Percentiles rank a stretch among this genome's conserved stretches.
Conservation (phyloP, 768 basidiomycete species). For the Leucocoprinus leucothites region DNA sequence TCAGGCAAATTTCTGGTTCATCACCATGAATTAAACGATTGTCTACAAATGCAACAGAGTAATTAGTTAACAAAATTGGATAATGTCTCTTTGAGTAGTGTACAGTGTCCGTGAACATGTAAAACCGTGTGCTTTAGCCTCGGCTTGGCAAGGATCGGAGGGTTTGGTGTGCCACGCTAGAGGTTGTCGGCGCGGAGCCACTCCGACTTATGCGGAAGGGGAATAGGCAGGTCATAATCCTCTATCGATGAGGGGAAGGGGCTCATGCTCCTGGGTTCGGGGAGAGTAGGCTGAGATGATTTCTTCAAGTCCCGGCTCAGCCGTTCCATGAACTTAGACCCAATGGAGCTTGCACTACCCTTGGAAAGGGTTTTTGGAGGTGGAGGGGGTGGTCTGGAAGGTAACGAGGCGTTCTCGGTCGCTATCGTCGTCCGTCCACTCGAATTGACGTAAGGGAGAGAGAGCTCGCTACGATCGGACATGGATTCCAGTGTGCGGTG, state of each 20-base stretch:
- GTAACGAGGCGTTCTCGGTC: slow-evolving; percentile 18
- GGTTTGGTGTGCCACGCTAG: background rate
- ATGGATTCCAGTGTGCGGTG: background rate
- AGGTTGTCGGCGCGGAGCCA: slow-evolving; percentile 47
- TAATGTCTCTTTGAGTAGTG: background rate
- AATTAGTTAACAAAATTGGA: background rate
- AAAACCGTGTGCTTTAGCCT: background rate
- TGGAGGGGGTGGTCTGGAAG: slow-evolving; percentile 19
- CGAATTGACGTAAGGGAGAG: background rate
- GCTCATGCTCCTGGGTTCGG: background rate
- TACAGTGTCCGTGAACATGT: slow-evolving; percentile 3
- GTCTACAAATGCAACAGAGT: slow-evolving; percentile 2
- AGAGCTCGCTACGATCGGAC: background rate
- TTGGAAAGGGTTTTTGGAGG: slow-evolving; percentile 24
- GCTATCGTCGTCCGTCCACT: slow-evolving; percentile 7
- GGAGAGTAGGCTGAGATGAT: background rate
- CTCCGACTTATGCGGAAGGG: slow-evolving; percentile 45
- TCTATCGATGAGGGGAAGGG: slow-evolving; percentile 39
- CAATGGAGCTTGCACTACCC: slow-evolving; percentile 17
- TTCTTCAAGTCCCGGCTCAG: slow-evolving; percentile 15
- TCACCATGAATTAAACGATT: slow-evolving; percentile 1
- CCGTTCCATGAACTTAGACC: slow-evolving; percentile 41
- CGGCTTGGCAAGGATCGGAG: no score
- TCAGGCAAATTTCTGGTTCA: background rate
- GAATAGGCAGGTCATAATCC: slow-evolving; percentile 55